Base-by-base conservation (phyloP, 192 early-diverging fungal genomes). In the Gorgonomyces haynaldii region DNA sequence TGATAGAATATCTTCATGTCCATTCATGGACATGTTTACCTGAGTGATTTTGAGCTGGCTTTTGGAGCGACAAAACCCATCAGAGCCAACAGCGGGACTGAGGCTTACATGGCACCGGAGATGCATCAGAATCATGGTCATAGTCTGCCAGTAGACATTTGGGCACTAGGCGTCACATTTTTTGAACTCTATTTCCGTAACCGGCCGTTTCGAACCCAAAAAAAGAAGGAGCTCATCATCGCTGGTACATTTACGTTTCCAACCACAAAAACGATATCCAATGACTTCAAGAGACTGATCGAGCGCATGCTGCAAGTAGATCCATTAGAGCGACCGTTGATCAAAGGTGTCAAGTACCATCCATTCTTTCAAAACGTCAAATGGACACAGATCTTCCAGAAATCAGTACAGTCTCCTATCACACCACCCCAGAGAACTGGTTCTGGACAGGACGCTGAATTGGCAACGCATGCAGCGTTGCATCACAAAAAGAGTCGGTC, bases 71-170 rank as follows among this genome's bases (percentile, higher is more conserved):
- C n/a, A n/a, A n/a, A n/a, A n/a, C n/a, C n/a, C n/a, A n/a, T n/a
- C n/a, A n/a, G n/a, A n/a, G n/a, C n/a, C n/a, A n/a, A 96, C 91
- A 83, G 84, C 81, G 84, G 85, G 36, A 88, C 86, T 57, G 70
- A 72, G 50, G 52, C 37, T 26, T 53, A 36, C 30, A 46, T 46
- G 45, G 45, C 45, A 21, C 45, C 45, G 7, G 45, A 46, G 20
- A 22, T 46, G 0, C 88, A 91, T 52, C 90, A 87, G 54, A 89
- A 89, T 16, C 91, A 89, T 12, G 90, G 87, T 12, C 88, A 96
- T 57, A 92, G 88, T 46, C 73, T 91, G 32, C 85, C 89, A 0
- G 88, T 88, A 10, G 91, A 94, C 16, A 40, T 55, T 36, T 53
- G 37, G 40, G 13, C 39, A 3, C 29, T 53, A 20, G 52, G 52